Conservation (phyloP, 148 eudicot species). For the Silene uniflora region DNA sequence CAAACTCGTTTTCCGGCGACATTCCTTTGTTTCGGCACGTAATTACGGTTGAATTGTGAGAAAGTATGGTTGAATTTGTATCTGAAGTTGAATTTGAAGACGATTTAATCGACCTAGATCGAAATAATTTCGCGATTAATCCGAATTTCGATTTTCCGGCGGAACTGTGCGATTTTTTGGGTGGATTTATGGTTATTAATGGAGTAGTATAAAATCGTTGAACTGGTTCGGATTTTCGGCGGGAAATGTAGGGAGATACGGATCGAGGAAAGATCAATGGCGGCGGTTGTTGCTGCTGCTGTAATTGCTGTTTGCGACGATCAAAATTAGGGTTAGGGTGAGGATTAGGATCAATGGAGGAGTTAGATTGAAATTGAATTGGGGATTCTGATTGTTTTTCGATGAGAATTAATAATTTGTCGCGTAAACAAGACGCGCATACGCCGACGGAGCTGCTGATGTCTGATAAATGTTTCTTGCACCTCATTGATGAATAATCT, state of each 20-base stretch:
- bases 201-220: slow-evolving; percentile 63
- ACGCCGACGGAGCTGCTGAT: slow-evolving; percentile 5
- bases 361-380: neutral
- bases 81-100: neutral
- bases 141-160: slow-evolving; percentile 22
- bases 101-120: slow-evolving; percentile 52
- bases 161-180: slow-evolving; percentile 21
- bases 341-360: neutral
- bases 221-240: slow-evolving; percentile 47
- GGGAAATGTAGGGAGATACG: slow-evolving; percentile 61
- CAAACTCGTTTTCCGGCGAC: slow-evolving; percentile 69
- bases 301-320: neutral
- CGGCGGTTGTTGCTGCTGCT: slow-evolving; percentile 18
- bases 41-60: slow-evolving; percentile 43
- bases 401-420: neutral
- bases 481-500: slow-evolving; percentile 5
- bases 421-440: slow-evolving; percentile 11
- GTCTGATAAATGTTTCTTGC: slow-evolving; percentile 11
- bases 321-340: slow-evolving; percentile 10
- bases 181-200: slow-evolving; percentile 37
- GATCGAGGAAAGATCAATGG: slow-evolving; percentile 66
- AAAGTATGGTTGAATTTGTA: slow-evolving; percentile 11
- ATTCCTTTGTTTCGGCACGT: slow-evolving; percentile 40
- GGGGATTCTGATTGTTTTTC: slow-evolving; percentile 8
- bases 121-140: slow-evolving; percentile 43